phyloP scores from a whole-genome alignment of 2,329 filamentous ascomycete species.

The Clonostachys rosea region DNA sequence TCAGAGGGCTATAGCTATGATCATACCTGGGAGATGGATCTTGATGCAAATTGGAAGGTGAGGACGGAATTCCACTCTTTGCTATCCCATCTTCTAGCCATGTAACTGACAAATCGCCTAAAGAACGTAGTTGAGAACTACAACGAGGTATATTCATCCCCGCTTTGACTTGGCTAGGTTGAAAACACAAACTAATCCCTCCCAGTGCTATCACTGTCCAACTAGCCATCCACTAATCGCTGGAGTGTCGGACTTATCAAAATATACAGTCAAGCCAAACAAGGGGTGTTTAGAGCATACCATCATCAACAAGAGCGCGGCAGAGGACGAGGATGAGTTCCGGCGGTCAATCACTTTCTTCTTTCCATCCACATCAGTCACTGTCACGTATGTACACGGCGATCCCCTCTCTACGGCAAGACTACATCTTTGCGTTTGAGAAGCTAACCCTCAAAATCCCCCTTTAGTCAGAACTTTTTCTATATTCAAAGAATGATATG shows the following conservation, averaged over 20 bases:
- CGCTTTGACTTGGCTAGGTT: no score
- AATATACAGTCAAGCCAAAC: slow-evolving; percentile 46
- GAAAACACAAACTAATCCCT: no score
- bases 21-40: slow-evolving; percentile 51
- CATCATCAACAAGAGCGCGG: slow-evolving; percentile 35
- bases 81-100: no score
- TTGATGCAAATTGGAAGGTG: slow-evolving; percentile 56
- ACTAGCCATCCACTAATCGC: slow-evolving; percentile 54
- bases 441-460: slow-evolving; percentile 52
- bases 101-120: no score
- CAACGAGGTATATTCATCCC: slow-evolving; percentile 35
- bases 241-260: slow-evolving; percentile 49
- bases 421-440: slow-evolving; percentile 47
- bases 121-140: slow-evolving; percentile 46
- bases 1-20: slow-evolving; percentile 50
- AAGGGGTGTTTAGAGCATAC: slow-evolving; percentile 45
- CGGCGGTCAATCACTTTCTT: slow-evolving; percentile 39
- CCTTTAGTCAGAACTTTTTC: slow-evolving; percentile 25
- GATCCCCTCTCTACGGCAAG: slow-evolving; percentile 61
- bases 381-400: slow-evolving; percentile 41
- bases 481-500: slow-evolving; percentile 4
- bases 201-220: slow-evolving; percentile 53
- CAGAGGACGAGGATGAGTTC: slow-evolving; percentile 41
- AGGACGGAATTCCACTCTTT: no score
- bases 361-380: slow-evolving; percentile 45